phyloP scores from a whole-genome alignment of 192 early-diverging fungal species.

The Entomortierella parvispora region DNA sequence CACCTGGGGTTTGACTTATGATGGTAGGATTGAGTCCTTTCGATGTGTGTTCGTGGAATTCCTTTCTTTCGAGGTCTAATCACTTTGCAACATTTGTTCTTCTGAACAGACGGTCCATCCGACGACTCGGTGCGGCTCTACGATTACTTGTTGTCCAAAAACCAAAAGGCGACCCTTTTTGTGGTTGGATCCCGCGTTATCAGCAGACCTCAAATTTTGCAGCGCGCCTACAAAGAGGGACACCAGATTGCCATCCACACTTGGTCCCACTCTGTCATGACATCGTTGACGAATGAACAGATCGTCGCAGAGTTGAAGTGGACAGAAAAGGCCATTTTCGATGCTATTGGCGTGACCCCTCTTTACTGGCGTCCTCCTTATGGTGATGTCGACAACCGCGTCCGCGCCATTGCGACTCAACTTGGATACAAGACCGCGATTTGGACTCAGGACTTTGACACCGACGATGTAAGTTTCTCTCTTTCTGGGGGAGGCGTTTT shows the following conservation, averaged over 20 bases:
- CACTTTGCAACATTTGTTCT: too few relatives aligned
- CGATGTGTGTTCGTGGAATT: too few relatives aligned
- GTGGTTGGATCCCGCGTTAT: slow-evolving; percentile 53
- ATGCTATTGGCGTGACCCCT: slow-evolving; percentile 60
- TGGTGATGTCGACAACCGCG: slow-evolving; percentile 70
- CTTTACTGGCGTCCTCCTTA: slow-evolving; percentile 65
- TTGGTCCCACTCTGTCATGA: slow-evolving; percentile 67
- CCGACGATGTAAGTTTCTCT: slow-evolving; percentile 31
- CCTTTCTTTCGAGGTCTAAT: too few relatives aligned
- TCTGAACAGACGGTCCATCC: slow-evolving; percentile 43
- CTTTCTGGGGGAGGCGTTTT: too few relatives aligned
- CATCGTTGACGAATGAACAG: slow-evolving; percentile 55
- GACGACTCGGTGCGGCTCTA: slow-evolving; percentile 50
- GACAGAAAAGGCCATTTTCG: slow-evolving; percentile 61
- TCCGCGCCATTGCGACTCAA: slow-evolving; percentile 63
- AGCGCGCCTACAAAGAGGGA: slow-evolving; percentile 57
- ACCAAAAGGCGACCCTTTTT: slow-evolving; percentile 58
- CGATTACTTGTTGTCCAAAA: neutral
- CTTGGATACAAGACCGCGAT: slow-evolving; percentile 56
- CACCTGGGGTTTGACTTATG: slow-evolving; percentile 60
- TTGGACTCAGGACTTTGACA: slow-evolving; percentile 54
- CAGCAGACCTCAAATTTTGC: slow-evolving; percentile 33
- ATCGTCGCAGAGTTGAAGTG: slow-evolving; percentile 69
- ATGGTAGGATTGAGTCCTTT: slow-evolving; percentile 14
- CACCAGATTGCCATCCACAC: slow-evolving; percentile 73